phyloP scores from a whole-genome alignment of 768 basidiomycete genomes.

The Pleurotus giganteus region DNA sequence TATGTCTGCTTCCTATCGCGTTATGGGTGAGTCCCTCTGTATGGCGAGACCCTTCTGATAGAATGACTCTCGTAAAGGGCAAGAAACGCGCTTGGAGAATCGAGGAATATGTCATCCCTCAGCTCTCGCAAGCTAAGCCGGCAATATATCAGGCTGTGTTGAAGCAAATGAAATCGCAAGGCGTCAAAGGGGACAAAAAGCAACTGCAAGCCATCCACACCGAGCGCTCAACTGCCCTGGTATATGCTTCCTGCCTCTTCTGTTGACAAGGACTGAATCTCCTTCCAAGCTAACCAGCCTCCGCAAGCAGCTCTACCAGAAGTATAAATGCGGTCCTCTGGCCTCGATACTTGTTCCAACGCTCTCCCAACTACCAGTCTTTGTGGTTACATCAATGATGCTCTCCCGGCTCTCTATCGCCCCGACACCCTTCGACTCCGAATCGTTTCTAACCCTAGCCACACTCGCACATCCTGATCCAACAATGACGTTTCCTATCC shows the following conservation, averaged over 20 bases:
- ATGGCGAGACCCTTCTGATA: background rate
- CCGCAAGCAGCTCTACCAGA: constrained; percentile 56
- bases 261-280: constrained; percentile 1
- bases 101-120: constrained; percentile 61
- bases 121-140: constrained; percentile 48
- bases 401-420: constrained; percentile 53
- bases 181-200: constrained; percentile 54
- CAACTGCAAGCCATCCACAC: constrained; percentile 46
- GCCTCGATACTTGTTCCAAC: constrained; percentile 60
- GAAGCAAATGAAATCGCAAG: constrained; percentile 52
- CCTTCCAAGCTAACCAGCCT: constrained; percentile 46
- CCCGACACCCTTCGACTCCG: constrained; percentile 71
- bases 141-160: constrained; percentile 39
- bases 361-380: constrained; percentile 69
- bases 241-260: constrained; percentile 24
- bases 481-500: constrained; percentile 66
- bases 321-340: constrained; percentile 56
- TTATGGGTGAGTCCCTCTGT: constrained; percentile 62
- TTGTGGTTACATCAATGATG: constrained; percentile 61
- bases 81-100: constrained; percentile 57
- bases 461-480: constrained; percentile 71
- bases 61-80: constrained; percentile 39
- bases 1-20: constrained; percentile 63
- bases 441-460: constrained; percentile 73
- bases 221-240: constrained; percentile 46